Conservation (phyloP, 78 protist species). For the Polysphondylium violaceum region DNA sequence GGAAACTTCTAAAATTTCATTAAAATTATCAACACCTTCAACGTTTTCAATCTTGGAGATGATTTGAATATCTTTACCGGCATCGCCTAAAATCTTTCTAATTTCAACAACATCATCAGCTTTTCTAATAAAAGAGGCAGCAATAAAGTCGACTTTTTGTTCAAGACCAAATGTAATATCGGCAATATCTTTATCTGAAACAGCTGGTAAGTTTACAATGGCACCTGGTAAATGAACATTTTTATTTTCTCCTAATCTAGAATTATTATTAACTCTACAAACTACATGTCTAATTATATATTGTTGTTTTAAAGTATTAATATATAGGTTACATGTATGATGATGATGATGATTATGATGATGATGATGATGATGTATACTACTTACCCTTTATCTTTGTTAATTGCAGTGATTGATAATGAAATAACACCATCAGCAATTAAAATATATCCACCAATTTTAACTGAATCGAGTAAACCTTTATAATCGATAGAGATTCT, state of each 20-base stretch:
- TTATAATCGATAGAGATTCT: slow-evolving; percentile 75
- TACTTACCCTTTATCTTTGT: slow-evolving; percentile 74
- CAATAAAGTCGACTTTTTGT: slow-evolving; percentile 88
- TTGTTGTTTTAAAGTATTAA: not conserved
- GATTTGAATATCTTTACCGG: slow-evolving; percentile 76
- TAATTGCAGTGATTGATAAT: slow-evolving; percentile 36
- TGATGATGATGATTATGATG: not conserved
- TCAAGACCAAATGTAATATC: slow-evolving; percentile 90
- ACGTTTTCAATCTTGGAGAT: slow-evolving; percentile 95
- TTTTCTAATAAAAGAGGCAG: slow-evolving; percentile 91
- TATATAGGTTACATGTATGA: not conserved
- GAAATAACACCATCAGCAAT: slow-evolving; percentile 92
- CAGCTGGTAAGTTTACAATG: slow-evolving; percentile 89
- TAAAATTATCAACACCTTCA: slow-evolving; percentile 91
- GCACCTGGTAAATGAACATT: slow-evolving; percentile 90
- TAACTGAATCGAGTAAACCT: slow-evolving; percentile 76
- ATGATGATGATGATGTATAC: not conserved
- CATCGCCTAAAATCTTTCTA: slow-evolving; percentile 74
- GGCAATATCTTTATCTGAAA: slow-evolving; percentile 87
- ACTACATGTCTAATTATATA: slow-evolving; percentile 13
- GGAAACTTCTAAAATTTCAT: slow-evolving; percentile 90
- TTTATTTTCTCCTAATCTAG: slow-evolving; percentile 84
- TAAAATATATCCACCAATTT: slow-evolving; percentile 84
- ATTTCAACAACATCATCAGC: slow-evolving; percentile 87
- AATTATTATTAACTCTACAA: slow-evolving; percentile 81